Evolutionary conservation across 495 filamentous ascomycete species (phyloP), one percentile per base, ranked within the genome.

Genomic region (Apiosordaria backusii): DNA sequence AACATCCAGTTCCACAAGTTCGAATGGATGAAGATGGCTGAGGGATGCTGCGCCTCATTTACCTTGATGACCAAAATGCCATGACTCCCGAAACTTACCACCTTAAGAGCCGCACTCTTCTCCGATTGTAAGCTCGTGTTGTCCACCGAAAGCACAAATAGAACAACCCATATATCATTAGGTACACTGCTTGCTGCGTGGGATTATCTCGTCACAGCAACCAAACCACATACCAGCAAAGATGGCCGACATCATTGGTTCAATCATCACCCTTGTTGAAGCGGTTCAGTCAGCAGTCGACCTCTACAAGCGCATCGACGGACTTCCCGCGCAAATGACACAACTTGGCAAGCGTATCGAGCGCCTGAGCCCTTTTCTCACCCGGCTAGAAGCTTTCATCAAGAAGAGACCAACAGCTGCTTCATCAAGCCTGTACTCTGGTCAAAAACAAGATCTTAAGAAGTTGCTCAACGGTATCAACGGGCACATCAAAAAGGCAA

Each of bases 231-330:
- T 19, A 5, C 27, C 13, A 7, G 15, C 29, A 10, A 60, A 60
- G 18, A 35, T 50, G 35, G 13, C 54, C 23, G 68, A 69, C 74
- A 70, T 26, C 68, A 45, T 45, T 13, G 79, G 73, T 70, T 80
- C 63, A 68, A 61, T 73, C 26, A 23, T 71, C 25, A 45, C 63
- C 3, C 65, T 65, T 25, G 62, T 72, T 9, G 73, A 75, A 27
- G 6, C 68, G 50, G 67, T 75, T 15, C 22, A 69, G 26, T 57
- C 40, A 27, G 67, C 64, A 29, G 64, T 72, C 21, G 26, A 57
- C 22, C 60, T 75, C 29, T 75, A 71, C 62, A 21, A 69, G 15
- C 57, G 64, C 22, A 63, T 72, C 62, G 67, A 72, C 1, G 66
- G 45, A 5, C 67, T 71, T 4, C 73, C 73, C 40, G 23, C 68